phyloP scores from a whole-genome alignment of 2,329 filamentous ascomycete genomes.

The Ophiostoma quercus region DNA sequence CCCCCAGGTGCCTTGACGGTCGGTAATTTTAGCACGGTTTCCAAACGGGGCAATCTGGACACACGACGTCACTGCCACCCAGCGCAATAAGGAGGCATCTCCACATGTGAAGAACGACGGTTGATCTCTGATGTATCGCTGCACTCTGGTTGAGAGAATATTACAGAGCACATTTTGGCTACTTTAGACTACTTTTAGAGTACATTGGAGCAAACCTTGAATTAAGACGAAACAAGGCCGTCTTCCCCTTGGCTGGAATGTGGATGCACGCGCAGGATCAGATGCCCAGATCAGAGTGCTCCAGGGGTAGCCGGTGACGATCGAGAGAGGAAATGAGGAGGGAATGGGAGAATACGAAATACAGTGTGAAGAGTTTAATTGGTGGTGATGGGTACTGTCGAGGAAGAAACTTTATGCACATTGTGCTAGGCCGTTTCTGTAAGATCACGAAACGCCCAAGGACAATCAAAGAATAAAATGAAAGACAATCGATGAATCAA shows the following conservation, averaged over 20 bases:
- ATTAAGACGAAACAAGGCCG: not conserved
- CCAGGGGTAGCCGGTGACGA: not conserved
- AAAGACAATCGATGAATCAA: not conserved
- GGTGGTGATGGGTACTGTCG: too few relatives aligned
- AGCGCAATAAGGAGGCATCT: slow-evolving; percentile 5
- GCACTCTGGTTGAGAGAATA: not conserved
- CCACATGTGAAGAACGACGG: not conserved
- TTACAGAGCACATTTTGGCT: not conserved
- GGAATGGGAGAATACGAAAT: not conserved
- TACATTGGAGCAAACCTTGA: not conserved
- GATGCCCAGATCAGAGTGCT: not conserved
- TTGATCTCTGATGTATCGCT: not conserved
- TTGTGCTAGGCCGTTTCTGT: not conserved
- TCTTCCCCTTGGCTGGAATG: slow-evolving; percentile 11
- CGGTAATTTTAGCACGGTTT: not conserved
- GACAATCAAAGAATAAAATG: too few relatives aligned
- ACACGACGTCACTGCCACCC: slow-evolving; percentile 1
- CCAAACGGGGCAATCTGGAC: not conserved
- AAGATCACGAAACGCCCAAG: not conserved
- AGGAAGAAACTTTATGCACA: not conserved
- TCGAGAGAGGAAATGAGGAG: not conserved
- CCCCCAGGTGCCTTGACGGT: not conserved
- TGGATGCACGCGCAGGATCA: slow-evolving; percentile 5
- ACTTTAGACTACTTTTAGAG: not conserved
- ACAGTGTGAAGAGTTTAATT: not conserved